Evolutionary conservation across 305 asterid species (phyloP).

Genomic region (Fraxinus platypoda): DNA sequence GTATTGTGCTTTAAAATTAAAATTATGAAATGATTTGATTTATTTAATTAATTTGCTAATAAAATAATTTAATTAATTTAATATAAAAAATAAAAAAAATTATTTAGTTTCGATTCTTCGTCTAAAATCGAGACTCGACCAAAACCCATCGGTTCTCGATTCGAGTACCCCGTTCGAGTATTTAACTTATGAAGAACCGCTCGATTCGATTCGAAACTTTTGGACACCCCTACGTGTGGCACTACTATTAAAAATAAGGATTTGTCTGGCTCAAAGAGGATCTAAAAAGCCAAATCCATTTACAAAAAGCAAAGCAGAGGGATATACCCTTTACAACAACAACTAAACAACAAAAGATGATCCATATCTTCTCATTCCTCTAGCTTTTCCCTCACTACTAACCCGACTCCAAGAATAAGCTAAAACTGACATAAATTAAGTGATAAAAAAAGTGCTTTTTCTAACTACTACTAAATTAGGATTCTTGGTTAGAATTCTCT

Average conservation of each 20-base stretch:
- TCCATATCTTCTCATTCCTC: constrained; percentile 41
- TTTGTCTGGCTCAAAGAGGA: constrained; percentile 26
- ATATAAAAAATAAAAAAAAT: too few relatives aligned
- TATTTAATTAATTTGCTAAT: too few relatives aligned
- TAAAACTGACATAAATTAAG: background rate
- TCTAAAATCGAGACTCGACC: too few relatives aligned
- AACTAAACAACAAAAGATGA: constrained; percentile 38
- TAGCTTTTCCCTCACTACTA: constrained; percentile 21
- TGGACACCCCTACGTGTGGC: too few relatives aligned
- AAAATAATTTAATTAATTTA: too few relatives aligned
- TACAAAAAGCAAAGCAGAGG: constrained; percentile 35
- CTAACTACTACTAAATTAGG: constrained; percentile 21
- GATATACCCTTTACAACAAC: constrained; percentile 44
- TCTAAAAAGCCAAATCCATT: constrained; percentile 45
- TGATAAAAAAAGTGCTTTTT: background rate
- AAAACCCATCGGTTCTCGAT: too few relatives aligned
- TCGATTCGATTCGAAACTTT: too few relatives aligned
- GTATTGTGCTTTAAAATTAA: too few relatives aligned
- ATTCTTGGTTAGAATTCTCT: constrained; percentile 65
- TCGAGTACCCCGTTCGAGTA: too few relatives aligned
- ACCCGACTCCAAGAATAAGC: background rate
- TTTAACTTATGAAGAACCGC: too few relatives aligned
- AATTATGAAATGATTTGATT: too few relatives aligned
- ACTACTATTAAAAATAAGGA: background rate
- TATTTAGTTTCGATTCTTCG: too few relatives aligned